phyloP scores from a whole-genome alignment of 805 yeast species.

The Lachancea fermentati region DNA sequence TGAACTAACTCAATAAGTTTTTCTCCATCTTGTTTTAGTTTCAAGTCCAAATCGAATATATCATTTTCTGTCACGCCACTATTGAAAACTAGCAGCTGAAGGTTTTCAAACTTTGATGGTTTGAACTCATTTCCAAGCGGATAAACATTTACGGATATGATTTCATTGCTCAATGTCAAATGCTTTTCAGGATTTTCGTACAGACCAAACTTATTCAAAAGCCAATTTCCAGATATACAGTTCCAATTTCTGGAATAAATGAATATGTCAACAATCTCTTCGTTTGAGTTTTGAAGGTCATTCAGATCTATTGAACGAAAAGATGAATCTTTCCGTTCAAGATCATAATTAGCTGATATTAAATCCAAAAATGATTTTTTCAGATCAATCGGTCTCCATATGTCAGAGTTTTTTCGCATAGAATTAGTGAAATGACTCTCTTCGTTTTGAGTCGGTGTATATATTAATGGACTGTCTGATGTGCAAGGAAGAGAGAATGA shows the following conservation, averaged over 20 bases:
- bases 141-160: conserved; percentile 16
- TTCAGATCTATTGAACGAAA: not conserved
- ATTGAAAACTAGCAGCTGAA: conserved; percentile 35
- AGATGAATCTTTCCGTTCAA: not conserved
- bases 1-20: conserved; percentile 33
- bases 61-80: conserved; percentile 33
- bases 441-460: conserved; percentile 26
- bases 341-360: conserved; percentile 2
- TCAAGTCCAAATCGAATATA: conserved; percentile 33
- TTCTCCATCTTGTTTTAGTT: conserved; percentile 30
- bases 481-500: conserved; percentile 20
- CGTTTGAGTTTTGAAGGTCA: not conserved
- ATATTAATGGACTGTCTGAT: conserved; percentile 18
- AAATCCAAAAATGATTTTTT: conserved; percentile 30
- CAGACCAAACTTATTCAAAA: conserved; percentile 32
- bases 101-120: conserved; percentile 23
- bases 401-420: conserved; percentile 34
- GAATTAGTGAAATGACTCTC: conserved; percentile 28
- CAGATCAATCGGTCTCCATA: conserved; percentile 47
- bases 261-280: conserved; percentile 14
- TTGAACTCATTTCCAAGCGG: conserved; percentile 22
- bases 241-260: conserved; percentile 24
- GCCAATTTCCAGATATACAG: conserved; percentile 30
- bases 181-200: conserved; percentile 4
- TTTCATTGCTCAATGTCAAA: conserved; percentile 2